Percentiles rank a stretch among this genome's conserved stretches.
Evolutionary conservation across 2,329 filamentous ascomycete genomes (phyloP).

Genomic region (Dothideomycetidae sp.): DNA sequence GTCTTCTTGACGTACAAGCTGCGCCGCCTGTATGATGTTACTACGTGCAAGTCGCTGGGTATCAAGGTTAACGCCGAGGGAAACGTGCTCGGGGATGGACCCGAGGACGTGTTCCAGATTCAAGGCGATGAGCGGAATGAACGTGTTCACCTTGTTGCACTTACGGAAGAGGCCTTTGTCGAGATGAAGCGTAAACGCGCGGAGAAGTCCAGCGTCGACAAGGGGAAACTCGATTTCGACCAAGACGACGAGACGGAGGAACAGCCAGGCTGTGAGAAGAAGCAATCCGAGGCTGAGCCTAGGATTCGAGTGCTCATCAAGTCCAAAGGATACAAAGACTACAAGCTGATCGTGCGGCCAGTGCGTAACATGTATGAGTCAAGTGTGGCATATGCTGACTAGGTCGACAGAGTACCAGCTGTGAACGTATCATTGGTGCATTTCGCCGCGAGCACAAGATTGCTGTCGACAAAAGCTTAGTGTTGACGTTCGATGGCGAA

Average conservation of each 20-base stretch:
- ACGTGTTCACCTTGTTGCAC: slow-evolving; percentile 61
- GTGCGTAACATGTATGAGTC: slow-evolving; percentile 22
- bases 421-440: slow-evolving; percentile 47
- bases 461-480: slow-evolving; percentile 38
- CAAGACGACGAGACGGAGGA: slow-evolving; percentile 10
- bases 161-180: slow-evolving; percentile 51
- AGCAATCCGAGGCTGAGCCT: slow-evolving; percentile 18
- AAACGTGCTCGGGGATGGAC: slow-evolving; percentile 23
- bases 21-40: slow-evolving; percentile 58
- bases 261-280: slow-evolving; percentile 12
- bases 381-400: slow-evolving; percentile 15
- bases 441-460: slow-evolving; percentile 46
- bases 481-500: slow-evolving; percentile 64
- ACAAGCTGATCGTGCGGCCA: slow-evolving; percentile 35
- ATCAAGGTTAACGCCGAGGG: slow-evolving; percentile 36
- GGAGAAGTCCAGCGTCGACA: slow-evolving; percentile 11
- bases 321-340: slow-evolving; percentile 36
- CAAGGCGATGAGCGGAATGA: slow-evolving; percentile 29
- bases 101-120: slow-evolving; percentile 29
- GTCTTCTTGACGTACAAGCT: slow-evolving; percentile 71
- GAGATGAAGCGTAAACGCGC: slow-evolving; percentile 36
- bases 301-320: slow-evolving; percentile 37
- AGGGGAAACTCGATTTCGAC: slow-evolving; percentile 1
- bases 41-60: slow-evolving; percentile 55
- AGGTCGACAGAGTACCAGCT: slow-evolving; percentile 36